Conservation (phyloP, 306 rosid species). For the Purshia tridentata region DNA sequence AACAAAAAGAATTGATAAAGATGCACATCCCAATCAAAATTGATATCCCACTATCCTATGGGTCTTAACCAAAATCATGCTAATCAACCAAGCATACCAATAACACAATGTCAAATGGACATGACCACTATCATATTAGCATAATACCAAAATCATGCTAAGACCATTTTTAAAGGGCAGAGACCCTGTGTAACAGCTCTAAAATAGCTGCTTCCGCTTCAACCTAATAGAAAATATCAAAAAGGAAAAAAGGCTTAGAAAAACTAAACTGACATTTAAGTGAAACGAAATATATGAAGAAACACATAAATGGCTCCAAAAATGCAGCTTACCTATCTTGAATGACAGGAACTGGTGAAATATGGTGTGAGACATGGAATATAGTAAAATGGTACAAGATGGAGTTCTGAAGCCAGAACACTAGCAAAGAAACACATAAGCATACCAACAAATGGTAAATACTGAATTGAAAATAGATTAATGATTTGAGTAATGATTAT, state of each 20-base stretch:
- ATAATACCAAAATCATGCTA: too few species aligned
- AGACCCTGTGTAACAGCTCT: conserved; percentile 49
- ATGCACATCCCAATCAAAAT: too few species aligned
- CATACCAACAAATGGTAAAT: conserved; percentile 21
- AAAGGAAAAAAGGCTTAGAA: conserved; percentile 14
- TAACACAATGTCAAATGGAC: too few species aligned
- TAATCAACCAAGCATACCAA: too few species aligned
- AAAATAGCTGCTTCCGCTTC: conserved; percentile 74
- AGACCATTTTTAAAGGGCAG: conserved; percentile 70
- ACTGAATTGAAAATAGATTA: background rate
- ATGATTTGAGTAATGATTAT: background rate
- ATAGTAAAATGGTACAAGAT: conserved; percentile 88
- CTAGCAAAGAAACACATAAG: conserved; percentile 34
- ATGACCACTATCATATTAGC: too few species aligned
- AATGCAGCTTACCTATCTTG: conserved; percentile 55
- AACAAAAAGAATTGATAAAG: too few species aligned
- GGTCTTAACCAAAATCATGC: too few species aligned
- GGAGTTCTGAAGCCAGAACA: conserved; percentile 88
- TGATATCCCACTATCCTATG: too few species aligned
- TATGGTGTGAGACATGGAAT: conserved; percentile 95
- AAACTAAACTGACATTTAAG: conserved; percentile 2
- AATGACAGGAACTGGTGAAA: conserved; percentile 70
- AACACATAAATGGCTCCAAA: conserved; percentile 3
- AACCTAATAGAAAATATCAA: conserved; percentile 50
- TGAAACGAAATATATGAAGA: background rate